phyloP scores from a whole-genome alignment of 208 protist genomes.

The Balamuthia mandrillaris region DNA sequence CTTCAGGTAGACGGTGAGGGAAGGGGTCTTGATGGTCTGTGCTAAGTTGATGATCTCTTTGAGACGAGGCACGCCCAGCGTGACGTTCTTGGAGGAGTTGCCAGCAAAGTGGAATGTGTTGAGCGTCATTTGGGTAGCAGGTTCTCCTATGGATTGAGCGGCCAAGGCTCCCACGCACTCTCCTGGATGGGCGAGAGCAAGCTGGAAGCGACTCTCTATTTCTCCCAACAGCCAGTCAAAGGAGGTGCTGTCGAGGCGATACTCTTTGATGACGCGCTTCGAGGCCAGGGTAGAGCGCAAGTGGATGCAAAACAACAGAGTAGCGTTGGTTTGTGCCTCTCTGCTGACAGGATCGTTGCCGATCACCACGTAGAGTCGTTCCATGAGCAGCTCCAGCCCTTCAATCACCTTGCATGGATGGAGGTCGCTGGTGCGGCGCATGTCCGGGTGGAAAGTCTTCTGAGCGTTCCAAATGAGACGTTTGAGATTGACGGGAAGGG shows the following conservation, averaged over 20 bases:
- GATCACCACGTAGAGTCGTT: conserved; percentile 63
- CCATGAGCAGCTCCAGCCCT: conserved; percentile 35
- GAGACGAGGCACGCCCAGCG: conserved; percentile 98
- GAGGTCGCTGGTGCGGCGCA: no score
- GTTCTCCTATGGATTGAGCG: conserved; percentile 98
- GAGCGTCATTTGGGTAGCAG: conserved; percentile 99
- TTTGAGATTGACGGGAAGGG: not conserved
- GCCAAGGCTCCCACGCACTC: conserved; percentile 98
- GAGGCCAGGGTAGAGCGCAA: conserved; percentile 88
- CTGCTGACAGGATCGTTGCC: conserved; percentile 71
- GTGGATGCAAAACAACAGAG: conserved; percentile 90
- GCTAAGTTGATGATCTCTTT: conserved; percentile 98
- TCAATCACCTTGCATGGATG: conserved; percentile 79
- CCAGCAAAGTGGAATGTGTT: conserved; percentile 99
- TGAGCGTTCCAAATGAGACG: conserved; percentile 73
- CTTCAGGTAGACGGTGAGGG: conserved; percentile 88
- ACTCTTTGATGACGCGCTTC: conserved; percentile 87
- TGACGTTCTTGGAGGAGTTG: conserved; percentile 98
- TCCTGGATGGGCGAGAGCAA: conserved; percentile 88
- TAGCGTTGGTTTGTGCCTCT: conserved; percentile 90
- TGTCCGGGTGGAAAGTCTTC: no score
- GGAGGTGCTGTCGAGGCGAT: conserved; percentile 86
- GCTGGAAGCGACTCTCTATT: conserved; percentile 88
- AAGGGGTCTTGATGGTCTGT: conserved; percentile 91
- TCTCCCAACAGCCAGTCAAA: conserved; percentile 94